These are phyloP conservation scores for Geranium brycei DNA, from an alignment of 345 rosid species.

Conservation along the genomic window DNA sequence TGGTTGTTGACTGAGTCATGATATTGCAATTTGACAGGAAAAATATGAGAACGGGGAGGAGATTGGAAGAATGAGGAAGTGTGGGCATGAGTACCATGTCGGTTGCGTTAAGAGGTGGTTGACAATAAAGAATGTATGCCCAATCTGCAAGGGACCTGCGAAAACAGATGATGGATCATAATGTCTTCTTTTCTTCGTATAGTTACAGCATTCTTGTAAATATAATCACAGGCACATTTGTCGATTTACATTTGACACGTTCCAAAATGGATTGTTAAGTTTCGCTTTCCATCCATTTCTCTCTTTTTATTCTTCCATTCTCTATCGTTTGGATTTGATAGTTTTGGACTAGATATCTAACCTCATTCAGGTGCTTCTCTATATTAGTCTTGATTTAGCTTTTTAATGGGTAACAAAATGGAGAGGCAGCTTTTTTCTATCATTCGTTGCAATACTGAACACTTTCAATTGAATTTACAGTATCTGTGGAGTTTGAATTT, in stretches of 20 bases:
- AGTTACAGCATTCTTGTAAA: neutral
- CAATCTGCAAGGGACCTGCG: conserved; percentile 27
- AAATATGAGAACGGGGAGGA: conserved; percentile 15
- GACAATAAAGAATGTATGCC: conserved; percentile 25
- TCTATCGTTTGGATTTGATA: too few relatives aligned
- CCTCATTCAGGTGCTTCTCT: too few relatives aligned
- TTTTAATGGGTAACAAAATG: too few relatives aligned
- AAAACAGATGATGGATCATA: conserved; percentile 3
- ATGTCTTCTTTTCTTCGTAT: neutral
- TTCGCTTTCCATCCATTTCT: too few relatives aligned
- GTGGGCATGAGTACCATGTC: conserved; percentile 24
- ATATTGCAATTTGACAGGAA: conserved; percentile 14
- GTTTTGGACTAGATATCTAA: too few relatives aligned
- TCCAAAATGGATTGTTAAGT: neutral
- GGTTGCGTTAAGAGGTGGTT: conserved; percentile 27
- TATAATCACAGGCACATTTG: neutral
- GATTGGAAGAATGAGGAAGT: conserved; percentile 15
- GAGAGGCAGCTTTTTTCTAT: too few relatives aligned
- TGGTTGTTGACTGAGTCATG: neutral
- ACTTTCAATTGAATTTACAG: too few relatives aligned
- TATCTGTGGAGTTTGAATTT: too few relatives aligned
- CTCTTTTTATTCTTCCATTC: too few relatives aligned
- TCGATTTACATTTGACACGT: neutral
- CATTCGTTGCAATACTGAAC: too few relatives aligned
- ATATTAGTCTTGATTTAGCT: too few relatives aligned